Evolutionary conservation across 176 grass and related monocot genomes (phyloP).

Genomic region (Alopecurus myosuroides): DNA sequence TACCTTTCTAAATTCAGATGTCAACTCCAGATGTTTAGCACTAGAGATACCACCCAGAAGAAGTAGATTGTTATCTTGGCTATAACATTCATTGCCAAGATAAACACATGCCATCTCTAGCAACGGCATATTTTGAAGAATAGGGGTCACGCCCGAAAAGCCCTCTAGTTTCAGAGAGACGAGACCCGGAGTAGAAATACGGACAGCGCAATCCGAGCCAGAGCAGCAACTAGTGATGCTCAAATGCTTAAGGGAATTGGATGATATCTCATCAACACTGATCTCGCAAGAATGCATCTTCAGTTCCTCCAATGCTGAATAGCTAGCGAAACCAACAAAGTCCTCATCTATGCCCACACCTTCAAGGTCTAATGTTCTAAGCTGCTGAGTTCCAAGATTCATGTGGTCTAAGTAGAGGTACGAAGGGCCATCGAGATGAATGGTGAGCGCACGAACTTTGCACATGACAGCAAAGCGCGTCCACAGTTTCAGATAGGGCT

Average conservation of each 20-base stretch:
- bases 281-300: neutral
- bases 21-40: neutral
- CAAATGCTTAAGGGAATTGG: neutral
- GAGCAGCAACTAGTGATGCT: neutral
- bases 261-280: neutral
- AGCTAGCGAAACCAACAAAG: neutral
- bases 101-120: neutral
- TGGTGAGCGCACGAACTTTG: neutral
- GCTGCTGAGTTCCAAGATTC: neutral
- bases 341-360: neutral
- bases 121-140: neutral
- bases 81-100: neutral
- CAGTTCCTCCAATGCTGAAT: neutral
- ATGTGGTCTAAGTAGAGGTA: neutral
- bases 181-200: neutral
- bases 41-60: neutral
- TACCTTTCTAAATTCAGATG: neutral
- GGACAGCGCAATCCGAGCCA: neutral
- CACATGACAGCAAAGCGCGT: neutral
- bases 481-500: neutral
- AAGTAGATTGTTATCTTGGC: neutral
- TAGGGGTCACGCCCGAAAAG: neutral
- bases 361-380: neutral
- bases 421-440: neutral
- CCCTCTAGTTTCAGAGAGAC: neutral